These are phyloP conservation scores for Pseudogymnoascus destructans DNA, from an alignment of 2,329 filamentous ascomycete species.

Conservation along the genomic window DNA sequence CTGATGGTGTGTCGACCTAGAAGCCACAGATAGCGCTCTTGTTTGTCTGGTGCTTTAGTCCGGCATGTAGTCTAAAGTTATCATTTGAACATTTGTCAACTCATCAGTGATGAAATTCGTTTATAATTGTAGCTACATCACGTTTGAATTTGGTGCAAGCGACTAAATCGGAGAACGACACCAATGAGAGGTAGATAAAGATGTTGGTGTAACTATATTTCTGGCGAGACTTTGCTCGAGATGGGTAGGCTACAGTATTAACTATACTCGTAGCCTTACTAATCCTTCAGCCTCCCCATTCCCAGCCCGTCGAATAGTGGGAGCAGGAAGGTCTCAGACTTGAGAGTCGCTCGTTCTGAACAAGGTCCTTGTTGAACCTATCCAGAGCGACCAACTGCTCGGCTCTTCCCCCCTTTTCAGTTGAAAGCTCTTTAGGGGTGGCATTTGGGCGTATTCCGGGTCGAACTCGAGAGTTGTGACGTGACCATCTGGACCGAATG, in stretches of 20 bases:
- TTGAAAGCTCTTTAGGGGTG: constrained; percentile 3
- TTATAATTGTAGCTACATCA: neutral
- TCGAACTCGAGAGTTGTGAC: constrained; percentile 34
- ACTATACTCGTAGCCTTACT: neutral
- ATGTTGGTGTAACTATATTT: neutral
- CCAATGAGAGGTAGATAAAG: neutral
- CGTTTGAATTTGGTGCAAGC: neutral
- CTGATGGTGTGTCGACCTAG: no score
- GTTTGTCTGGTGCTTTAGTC: neutral
- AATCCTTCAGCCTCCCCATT: constrained; percentile 22
- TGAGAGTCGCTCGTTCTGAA: constrained; percentile 23
- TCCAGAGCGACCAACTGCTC: constrained; percentile 20
- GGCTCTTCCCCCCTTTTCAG: constrained; percentile 8
- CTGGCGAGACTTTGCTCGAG: neutral
- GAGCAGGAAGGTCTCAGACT: constrained; percentile 28
- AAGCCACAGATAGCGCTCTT: neutral
- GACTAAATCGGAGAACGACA: neutral
- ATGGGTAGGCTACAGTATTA: neutral
- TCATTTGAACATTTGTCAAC: neutral
- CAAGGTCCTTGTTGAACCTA: constrained; percentile 28
- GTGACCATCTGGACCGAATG: constrained; percentile 20
- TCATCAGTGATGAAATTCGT: no score
- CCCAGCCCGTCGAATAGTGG: constrained; percentile 31
- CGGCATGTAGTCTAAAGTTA: neutral
- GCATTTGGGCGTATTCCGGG: constrained; percentile 30